phyloP scores from a whole-genome alignment of 495 filamentous ascomycete species.

The Tuber brumale region DNA sequence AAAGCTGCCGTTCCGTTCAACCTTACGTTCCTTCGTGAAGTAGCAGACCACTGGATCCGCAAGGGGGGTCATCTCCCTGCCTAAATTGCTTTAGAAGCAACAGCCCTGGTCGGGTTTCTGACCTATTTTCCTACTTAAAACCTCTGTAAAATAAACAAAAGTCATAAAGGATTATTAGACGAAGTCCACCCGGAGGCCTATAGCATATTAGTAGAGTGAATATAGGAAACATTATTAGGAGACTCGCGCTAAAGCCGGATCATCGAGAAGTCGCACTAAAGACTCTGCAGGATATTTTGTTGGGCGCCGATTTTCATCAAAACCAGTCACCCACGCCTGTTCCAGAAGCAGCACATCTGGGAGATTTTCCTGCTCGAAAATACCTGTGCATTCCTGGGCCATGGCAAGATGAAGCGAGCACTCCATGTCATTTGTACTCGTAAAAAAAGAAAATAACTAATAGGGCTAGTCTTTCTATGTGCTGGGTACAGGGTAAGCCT shows the following conservation, averaged over 20 bases:
- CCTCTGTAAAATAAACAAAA: no score
- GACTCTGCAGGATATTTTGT: slow-evolving; percentile 81
- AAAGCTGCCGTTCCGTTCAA: no score
- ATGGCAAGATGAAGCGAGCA: slow-evolving; percentile 93
- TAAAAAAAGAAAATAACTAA: not conserved
- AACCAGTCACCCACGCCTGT: slow-evolving; percentile 76
- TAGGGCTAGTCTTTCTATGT: not conserved
- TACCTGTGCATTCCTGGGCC: slow-evolving; percentile 94
- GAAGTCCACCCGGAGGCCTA: no score
- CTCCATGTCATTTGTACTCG: no score
- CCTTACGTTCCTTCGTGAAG: no score
- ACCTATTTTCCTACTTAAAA: no score
- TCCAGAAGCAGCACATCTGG: slow-evolving; percentile 80
- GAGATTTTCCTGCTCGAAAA: slow-evolving; percentile 76
- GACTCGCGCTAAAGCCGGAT: slow-evolving; percentile 45
- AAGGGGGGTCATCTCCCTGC: no score
- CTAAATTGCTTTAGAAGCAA: no score
- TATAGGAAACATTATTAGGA: no score
- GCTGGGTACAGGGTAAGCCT: not conserved
- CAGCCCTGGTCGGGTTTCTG: no score
- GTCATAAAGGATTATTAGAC: no score
- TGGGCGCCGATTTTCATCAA: slow-evolving; percentile 87
- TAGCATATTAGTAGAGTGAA: slow-evolving; percentile 44
- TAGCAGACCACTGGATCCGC: no score
- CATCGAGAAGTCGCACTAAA: slow-evolving; percentile 78